Percentiles rank a stretch among this genome's conserved stretches.
Evolutionary conservation across 1,139 yeast genomes (phyloP).

Genomic region (Kodamaea alishanica): DNA sequence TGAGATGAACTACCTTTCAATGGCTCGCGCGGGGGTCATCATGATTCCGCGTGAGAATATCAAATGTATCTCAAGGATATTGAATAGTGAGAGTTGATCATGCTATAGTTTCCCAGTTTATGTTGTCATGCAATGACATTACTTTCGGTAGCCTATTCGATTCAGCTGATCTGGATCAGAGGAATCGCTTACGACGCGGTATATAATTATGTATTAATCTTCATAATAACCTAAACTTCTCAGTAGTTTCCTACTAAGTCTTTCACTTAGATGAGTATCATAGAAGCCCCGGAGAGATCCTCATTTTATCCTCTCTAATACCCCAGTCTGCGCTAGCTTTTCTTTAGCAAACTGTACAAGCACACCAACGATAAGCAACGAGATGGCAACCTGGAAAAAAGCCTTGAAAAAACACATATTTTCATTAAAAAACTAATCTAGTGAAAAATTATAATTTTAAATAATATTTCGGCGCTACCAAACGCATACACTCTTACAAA

Average conservation of each 20-base stretch:
- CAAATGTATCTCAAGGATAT: slow-evolving; percentile 12
- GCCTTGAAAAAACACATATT: slow-evolving; percentile 3
- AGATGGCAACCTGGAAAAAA: slow-evolving; percentile 3
- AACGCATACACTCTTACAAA: background rate
- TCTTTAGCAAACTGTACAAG: background rate
- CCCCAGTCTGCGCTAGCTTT: background rate
- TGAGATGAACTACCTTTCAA: slow-evolving; percentile 60
- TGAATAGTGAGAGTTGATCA: slow-evolving; percentile 5
- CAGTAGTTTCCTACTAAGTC: too few relatives aligned
- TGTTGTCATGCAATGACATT: too few relatives aligned
- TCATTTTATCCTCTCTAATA: background rate
- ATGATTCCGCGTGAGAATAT: slow-evolving; percentile 56
- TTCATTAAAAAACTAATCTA: background rate
- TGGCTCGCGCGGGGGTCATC: slow-evolving; percentile 59
- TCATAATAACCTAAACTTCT: too few relatives aligned
- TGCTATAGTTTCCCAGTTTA: too few relatives aligned
- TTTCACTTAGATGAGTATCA: too few relatives aligned
- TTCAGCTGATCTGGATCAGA: too few relatives aligned
- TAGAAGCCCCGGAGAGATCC: too few relatives aligned
- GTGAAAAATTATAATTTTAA: background rate
- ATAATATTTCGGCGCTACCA: too few relatives aligned
- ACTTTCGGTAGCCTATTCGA: too few relatives aligned
- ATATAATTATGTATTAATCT: too few relatives aligned
- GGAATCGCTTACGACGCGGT: too few relatives aligned
- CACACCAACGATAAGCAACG: background rate